Evolutionary conservation across 2,329 filamentous ascomycete genomes (phyloP), one percentile per base, ranked within the genome.

Genomic region (Pseudonectria foliicola): DNA sequence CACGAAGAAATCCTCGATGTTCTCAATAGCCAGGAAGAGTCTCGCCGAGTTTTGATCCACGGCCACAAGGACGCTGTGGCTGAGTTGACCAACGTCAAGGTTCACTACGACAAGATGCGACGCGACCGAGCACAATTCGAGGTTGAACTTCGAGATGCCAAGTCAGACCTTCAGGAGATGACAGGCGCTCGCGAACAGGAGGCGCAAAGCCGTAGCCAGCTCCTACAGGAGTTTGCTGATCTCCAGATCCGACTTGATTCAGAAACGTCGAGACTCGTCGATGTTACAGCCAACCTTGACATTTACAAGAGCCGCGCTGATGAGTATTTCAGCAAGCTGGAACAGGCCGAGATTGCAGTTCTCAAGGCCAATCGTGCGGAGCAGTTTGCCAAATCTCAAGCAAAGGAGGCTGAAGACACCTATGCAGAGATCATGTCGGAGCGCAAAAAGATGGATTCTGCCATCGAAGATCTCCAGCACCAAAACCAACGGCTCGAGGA

Each of bases 251-350:
- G 88, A 29, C 73, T 96, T 12, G 92, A 96, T 55, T 82, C 84
- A 6, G 92, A 96, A 62, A 77, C 80, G 1, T 94, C 87, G 1
- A 90, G 85, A 57, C 71, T 90, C 18, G 76, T 81, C 18, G 90
- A 98, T 58, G 80, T 95, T 29, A 80, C 78, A 7, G 83, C 87
- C 3, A 94, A 84, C 57, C 73, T 96, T 27, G 81, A 79, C 41
- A 66, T 95, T 42, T 98, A 96, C 71, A 95, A 94, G 72, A 80
- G 77, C 44, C 80, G 90, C 28, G 85, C 90, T 4, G 88, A 96
- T 54, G 90, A 96, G 57, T 96, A 98, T 62, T 98, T 95, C 63
- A 85, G 80, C 67, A 95, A 95, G 63, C 77, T 98, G 13, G 90
- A 98, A 60, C 90, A 96, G 56, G 92, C 92, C 12, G 90, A 98